Conservation (phyloP, 495 filamentous ascomycete genomes). For the Penicillium crystallinum region DNA sequence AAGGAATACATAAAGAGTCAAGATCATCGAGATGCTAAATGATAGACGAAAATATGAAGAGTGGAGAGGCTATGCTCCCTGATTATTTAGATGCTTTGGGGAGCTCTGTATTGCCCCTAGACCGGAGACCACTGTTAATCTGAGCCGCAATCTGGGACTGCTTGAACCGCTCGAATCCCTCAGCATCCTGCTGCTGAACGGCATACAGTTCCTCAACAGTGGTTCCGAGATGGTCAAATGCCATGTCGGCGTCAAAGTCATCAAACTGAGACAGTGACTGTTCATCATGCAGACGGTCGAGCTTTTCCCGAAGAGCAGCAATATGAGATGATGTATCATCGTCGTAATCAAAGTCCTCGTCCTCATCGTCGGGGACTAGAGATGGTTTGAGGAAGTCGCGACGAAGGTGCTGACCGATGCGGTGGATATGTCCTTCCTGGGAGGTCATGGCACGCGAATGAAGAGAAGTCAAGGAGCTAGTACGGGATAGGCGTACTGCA, state of each 20-base stretch:
- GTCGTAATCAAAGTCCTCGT: slow-evolving; percentile 40
- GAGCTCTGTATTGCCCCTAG: background rate
- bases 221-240: slow-evolving; percentile 55
- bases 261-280: slow-evolving; percentile 51
- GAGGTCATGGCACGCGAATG: slow-evolving; percentile 71
- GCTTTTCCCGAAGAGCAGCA: slow-evolving; percentile 50
- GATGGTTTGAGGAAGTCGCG: slow-evolving; percentile 56
- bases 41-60: background rate
- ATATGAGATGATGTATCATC: slow-evolving; percentile 53
- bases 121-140: slow-evolving; percentile 46
- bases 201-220: slow-evolving; percentile 49
- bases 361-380: slow-evolving; percentile 23
- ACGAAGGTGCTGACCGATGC: slow-evolving; percentile 75
- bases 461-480: slow-evolving; percentile 73
- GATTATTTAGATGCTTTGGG: slow-evolving; percentile 5
- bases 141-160: slow-evolving; percentile 63
- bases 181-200: slow-evolving; percentile 52
- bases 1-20: background rate
- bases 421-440: slow-evolving; percentile 86
- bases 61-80: slow-evolving; percentile 9
- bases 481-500: slow-evolving; percentile 53
- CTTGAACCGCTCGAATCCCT: slow-evolving; percentile 58
- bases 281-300: slow-evolving; percentile 59
- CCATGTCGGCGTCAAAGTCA: slow-evolving; percentile 49
- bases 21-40: background rate